phyloP scores from a whole-genome alignment of 1,284 basidiomycete genomes.

The Cystobasidium pallidum region DNA sequence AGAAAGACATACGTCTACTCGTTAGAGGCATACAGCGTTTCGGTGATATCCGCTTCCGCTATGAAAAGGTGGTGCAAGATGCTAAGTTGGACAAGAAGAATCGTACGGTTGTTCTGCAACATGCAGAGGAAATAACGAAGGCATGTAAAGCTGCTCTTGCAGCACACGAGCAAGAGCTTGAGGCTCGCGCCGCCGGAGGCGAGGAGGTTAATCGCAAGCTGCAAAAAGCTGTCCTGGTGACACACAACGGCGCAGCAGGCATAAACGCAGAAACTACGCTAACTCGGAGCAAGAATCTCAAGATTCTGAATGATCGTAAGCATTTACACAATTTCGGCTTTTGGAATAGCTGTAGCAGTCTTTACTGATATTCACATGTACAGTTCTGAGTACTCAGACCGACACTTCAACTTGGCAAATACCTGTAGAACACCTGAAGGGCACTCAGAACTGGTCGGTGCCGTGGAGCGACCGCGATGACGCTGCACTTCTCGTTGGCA shows the following conservation, averaged over 20 bases:
- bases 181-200: constrained; percentile 73
- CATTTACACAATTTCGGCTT: background rate
- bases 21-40: constrained; percentile 95
- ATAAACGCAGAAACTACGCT: constrained; percentile 98
- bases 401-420: constrained; percentile 81
- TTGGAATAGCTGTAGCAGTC: background rate
- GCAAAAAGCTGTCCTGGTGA: constrained; percentile 92
- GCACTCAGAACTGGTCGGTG: constrained; percentile 93
- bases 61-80: constrained; percentile 89
- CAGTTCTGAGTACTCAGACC: constrained; percentile 61
- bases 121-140: constrained; percentile 88
- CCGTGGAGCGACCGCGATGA: constrained; percentile 94
- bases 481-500: constrained; percentile 89
- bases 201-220: constrained; percentile 70
- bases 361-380: background rate
- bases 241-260: constrained; percentile 83
- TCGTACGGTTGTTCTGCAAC: constrained; percentile 84
- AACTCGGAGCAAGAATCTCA: constrained; percentile 84
- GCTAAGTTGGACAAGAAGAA: constrained; percentile 96
- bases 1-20: constrained; percentile 92
- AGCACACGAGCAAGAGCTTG: constrained; percentile 79
- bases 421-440: constrained; percentile 88
- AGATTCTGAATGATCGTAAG: constrained; percentile 72
- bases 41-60: constrained; percentile 94
- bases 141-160: constrained; percentile 82